Evolutionary conservation across 176 grass and related monocot genomes (phyloP), one percentile per base, ranked within the genome.

Genomic region (Oropetium thomaeum): DNA sequence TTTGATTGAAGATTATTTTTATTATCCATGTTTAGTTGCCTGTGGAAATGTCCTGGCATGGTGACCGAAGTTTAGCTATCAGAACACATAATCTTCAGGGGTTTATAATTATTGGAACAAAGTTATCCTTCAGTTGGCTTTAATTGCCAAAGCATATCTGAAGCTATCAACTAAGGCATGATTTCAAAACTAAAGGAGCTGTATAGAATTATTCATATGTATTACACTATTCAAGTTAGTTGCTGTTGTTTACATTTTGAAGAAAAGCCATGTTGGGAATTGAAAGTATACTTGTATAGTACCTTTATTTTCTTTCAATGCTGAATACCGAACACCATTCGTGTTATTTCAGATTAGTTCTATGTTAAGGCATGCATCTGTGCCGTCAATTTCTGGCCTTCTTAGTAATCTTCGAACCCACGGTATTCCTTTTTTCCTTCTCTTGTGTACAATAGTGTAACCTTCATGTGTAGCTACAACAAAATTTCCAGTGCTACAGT

Each of bases 321-420:
- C 48, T 67, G 44, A 78, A 87, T 20, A 58, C 16, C 11, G 68
- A 58, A 58, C 20, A 25, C 39, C 63, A 48, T 78, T 82, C 16
- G 20, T 85, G 33, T 44, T 67, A 83, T 93, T 98, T 85, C 87
- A 93, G 95, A 87, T 93, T 76, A 93, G 86, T 63, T 76, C 71
- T 78, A 81, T 98, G 75, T 76, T 98, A 83, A 89, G 81, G 67
- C 81, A 86, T 89, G 74, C 84, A 79, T 74, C 91, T 58, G 66
- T 98, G 52, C 51, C 86, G 68, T 88, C 86, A 63, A 81, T 98
- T 86, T 89, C 88, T 67, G 70, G 75, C 39, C 62, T 94, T 48
- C 76, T 98, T 62, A 94, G 75, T 88, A 88, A 89, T 70, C 84
- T 98, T 66, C 95, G 91, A 74, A 85, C 86, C 58, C 87, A 94